phyloP scores from a whole-genome alignment of 352 stramenopile genomes.

The Pythium biforme region DNA sequence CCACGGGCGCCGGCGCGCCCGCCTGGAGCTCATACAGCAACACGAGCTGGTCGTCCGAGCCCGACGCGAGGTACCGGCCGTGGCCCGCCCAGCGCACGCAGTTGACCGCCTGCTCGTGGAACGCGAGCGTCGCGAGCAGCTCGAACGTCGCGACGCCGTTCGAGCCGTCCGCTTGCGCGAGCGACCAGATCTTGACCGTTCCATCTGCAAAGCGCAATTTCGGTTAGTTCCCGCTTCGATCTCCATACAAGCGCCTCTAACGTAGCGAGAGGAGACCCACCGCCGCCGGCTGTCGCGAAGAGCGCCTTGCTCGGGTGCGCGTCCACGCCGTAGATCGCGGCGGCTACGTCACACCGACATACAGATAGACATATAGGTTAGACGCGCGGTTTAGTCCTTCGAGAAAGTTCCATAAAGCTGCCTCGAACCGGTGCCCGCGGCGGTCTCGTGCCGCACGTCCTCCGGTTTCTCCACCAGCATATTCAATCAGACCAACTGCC shows the following conservation, averaged over 20 bases:
- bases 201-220: constrained; percentile 49
- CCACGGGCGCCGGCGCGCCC: constrained; percentile 58
- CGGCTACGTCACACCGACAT: constrained; percentile 30
- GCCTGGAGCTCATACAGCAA: constrained; percentile 79
- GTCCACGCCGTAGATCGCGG: constrained; percentile 84
- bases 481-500: constrained; percentile 3
- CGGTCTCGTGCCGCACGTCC: constrained; percentile 73
- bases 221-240: neutral
- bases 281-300: constrained; percentile 77
- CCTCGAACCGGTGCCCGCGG: constrained; percentile 50
- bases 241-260: neutral
- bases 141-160: constrained; percentile 69
- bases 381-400: neutral
- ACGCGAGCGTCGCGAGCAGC: constrained; percentile 74
- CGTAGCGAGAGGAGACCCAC: constrained; percentile 25
- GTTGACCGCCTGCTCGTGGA: constrained; percentile 86
- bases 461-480: constrained; percentile 86
- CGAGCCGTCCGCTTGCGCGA: constrained; percentile 40
- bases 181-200: constrained; percentile 82
- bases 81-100: constrained; percentile 82
- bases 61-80: constrained; percentile 77
- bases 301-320: constrained; percentile 69
- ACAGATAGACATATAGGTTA: constrained; percentile 3
- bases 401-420: neutral
- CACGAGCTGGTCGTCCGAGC: constrained; percentile 82